A percentile compares a stretch with the other conserved stretches of the same genome.
phyloP scores from a whole-genome alignment of 2,329 filamentous ascomycete species.

The Furcasterigmium sp. region DNA sequence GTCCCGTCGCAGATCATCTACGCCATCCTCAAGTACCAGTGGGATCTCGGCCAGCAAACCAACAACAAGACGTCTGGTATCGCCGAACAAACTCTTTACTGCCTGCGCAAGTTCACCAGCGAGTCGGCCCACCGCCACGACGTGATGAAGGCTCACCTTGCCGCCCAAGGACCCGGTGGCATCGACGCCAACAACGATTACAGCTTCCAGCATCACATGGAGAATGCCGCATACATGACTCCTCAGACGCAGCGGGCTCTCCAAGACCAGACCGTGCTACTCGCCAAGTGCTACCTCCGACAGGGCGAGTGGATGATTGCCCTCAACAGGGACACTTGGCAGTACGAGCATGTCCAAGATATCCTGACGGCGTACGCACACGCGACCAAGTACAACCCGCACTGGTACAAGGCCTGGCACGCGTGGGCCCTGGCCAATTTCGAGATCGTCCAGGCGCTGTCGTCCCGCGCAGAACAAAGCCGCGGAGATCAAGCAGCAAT shows the following conservation, averaged over 20 bases:
- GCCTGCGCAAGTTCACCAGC: conserved; percentile 55
- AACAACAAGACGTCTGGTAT: conserved; percentile 34
- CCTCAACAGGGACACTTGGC: conserved; percentile 84
- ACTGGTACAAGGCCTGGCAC: conserved; percentile 99
- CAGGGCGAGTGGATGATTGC: conserved; percentile 94
- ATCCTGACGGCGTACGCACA: conserved; percentile 87
- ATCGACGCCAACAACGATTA: conserved; percentile 40
- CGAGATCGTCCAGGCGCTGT: conserved; percentile 85
- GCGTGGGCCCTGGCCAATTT: conserved; percentile 98
- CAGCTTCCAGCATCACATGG: conserved; percentile 39
- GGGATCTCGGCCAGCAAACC: conserved; percentile 72
- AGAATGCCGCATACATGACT: conserved; percentile 31
- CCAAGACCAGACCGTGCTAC: conserved; percentile 60
- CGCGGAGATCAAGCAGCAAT: conserved; percentile 59
- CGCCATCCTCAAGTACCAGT: conserved; percentile 95
- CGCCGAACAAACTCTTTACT: conserved; percentile 51
- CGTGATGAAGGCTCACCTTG: conserved; percentile 45
- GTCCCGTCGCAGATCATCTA: conserved; percentile 80
- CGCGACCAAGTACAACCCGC: conserved; percentile 88
- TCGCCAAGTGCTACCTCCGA: conserved; percentile 93
- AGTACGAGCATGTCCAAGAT: conserved; percentile 77
- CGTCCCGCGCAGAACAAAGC: conserved; percentile 39
- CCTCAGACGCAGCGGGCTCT: conserved; percentile 47
- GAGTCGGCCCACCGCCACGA: conserved; percentile 53
- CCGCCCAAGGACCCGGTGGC: conserved; percentile 40